phyloP scores from a whole-genome alignment of 169 alveolate species.

The Theileria equi region DNA sequence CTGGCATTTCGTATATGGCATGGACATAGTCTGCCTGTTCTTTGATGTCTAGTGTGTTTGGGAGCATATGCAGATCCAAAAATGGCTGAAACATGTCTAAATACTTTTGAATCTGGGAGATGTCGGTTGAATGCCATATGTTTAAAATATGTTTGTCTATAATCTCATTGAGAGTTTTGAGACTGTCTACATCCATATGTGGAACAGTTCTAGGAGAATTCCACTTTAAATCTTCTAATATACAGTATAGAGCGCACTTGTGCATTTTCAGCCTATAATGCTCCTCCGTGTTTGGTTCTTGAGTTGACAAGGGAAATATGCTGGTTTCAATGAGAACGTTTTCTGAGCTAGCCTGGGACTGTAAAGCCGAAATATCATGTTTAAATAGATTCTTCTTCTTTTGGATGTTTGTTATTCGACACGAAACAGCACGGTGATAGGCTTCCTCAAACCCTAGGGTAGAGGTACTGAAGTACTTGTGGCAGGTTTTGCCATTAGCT shows the following conservation, averaged over 20 bases:
- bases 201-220: not conserved
- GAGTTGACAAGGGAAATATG: too few relatives aligned
- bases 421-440: not conserved
- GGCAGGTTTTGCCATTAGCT: not conserved
- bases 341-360: too few relatives aligned
- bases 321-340: too few relatives aligned
- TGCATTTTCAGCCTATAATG: too few relatives aligned
- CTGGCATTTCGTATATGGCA: not conserved
- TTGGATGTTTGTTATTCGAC: not conserved
- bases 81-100: not conserved
- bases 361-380: too few relatives aligned
- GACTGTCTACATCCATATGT: not conserved
- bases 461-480: not conserved
- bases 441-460: conserved; percentile 2
- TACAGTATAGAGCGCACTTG: not conserved
- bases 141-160: not conserved
- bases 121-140: not conserved
- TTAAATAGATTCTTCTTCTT: too few relatives aligned
- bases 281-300: too few relatives aligned
- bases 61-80: not conserved
- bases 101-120: not conserved
- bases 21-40: not conserved
- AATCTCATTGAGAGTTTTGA: not conserved
- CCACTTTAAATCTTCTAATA: not conserved
- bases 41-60: not conserved